Evolutionary conservation across 1,284 basidiomycete genomes (phyloP).

Genomic region (Trichosporon asahii): DNA sequence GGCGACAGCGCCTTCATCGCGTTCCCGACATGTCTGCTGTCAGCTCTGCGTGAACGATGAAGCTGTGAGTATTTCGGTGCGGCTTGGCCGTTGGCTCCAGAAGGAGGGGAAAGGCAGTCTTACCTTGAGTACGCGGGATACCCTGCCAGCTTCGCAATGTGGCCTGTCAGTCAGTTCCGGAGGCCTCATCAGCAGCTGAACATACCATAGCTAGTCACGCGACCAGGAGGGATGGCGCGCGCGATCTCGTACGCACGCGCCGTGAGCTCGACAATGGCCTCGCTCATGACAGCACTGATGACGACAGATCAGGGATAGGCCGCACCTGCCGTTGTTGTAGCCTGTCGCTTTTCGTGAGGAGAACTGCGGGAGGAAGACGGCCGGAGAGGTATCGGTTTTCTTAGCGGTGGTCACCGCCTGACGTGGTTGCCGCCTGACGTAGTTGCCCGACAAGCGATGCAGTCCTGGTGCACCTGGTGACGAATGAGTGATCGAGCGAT

Average conservation of each 20-base stretch:
- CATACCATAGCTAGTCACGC: conserved; percentile 49
- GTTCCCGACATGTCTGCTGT: conserved; percentile 66
- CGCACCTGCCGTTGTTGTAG: no score
- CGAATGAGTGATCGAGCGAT: neutral
- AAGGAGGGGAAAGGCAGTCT: neutral
- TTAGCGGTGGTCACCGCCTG: neutral
- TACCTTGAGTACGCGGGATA: conserved; percentile 69
- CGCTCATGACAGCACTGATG: conserved; percentile 26
- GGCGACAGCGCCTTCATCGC: conserved; percentile 40
- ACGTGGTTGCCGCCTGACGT: neutral
- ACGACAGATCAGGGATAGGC: neutral
- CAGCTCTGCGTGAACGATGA: neutral
- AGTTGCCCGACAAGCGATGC: neutral
- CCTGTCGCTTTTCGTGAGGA: no score
- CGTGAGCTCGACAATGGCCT: conserved; percentile 41
- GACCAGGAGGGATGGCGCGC: conserved; percentile 38
- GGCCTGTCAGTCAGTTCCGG: conserved; percentile 53
- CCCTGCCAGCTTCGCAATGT: conserved; percentile 75
- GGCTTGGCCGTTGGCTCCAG: no score
- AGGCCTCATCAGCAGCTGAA: conserved; percentile 3
- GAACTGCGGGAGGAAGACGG: neutral
- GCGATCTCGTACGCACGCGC: conserved; percentile 47
- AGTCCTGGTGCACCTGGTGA: no score
- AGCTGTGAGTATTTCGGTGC: neutral
- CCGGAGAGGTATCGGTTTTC: neutral